phyloP scores from a whole-genome alignment of 768 basidiomycete genomes.

The Neoboletus magnificus region DNA sequence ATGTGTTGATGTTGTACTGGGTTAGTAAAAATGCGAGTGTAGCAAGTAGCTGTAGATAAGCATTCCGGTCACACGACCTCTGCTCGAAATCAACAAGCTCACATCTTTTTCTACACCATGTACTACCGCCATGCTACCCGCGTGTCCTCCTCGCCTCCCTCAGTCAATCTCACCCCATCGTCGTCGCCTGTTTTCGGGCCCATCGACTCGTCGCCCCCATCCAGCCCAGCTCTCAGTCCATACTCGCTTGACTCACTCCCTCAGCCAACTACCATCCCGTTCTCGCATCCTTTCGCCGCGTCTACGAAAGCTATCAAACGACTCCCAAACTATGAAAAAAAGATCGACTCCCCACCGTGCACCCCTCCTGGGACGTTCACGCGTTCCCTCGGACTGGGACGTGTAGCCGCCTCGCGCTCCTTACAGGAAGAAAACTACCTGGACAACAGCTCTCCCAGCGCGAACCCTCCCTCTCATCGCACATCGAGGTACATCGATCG shows the following conservation, averaged over 20 bases:
- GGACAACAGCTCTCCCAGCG: constrained; percentile 5
- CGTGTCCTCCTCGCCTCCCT: constrained; percentile 1
- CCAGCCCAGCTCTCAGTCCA: constrained; percentile 30
- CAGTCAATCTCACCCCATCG: constrained; percentile 42
- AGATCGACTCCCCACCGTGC: constrained; percentile 16
- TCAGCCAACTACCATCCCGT: constrained; percentile 6
- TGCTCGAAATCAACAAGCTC: background rate
- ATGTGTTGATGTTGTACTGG: too few relatives aligned
- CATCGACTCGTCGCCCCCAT: constrained; percentile 37
- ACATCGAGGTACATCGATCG: constrained; percentile 23
- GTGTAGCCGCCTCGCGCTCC: constrained; percentile 14
- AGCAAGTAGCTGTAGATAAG: background rate
- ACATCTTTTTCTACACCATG: constrained; percentile 4
- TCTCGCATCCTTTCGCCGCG: constrained; percentile 54
- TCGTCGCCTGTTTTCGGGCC: constrained; percentile 45
- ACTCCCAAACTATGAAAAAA: constrained; percentile 46
- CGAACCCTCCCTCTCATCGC: constrained; percentile 8
- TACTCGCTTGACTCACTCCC: constrained; percentile 33
- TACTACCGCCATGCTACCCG: background rate
- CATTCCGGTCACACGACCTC: constrained; percentile 9
- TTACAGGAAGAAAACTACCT: constrained; percentile 27
- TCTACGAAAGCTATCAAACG: constrained; percentile 47
- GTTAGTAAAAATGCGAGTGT: background rate
- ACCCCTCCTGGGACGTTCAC: constrained; percentile 23
- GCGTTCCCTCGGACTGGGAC: constrained; percentile 14